Percentiles rank a stretch among this genome's conserved stretches.
Evolutionary conservation across 2,329 filamentous ascomycete species (phyloP).

Genomic region (Ustulina deusta): DNA sequence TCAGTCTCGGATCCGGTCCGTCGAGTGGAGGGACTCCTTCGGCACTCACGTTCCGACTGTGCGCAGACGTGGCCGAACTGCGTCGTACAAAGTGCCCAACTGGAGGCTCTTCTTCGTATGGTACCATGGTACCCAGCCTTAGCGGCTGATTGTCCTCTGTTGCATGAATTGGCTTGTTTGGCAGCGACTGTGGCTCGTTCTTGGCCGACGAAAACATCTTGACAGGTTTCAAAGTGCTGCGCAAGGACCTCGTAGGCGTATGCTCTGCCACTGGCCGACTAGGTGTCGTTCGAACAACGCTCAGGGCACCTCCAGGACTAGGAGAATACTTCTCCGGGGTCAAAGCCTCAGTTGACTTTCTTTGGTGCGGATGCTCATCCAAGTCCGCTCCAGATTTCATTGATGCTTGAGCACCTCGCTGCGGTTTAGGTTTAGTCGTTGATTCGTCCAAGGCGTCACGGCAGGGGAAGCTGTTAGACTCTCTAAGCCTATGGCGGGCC

Average conservation of each 20-base stretch:
- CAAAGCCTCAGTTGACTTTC: not conserved
- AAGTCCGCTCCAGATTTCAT: not conserved
- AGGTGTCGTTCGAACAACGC: conserved; percentile 23
- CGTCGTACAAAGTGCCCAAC: conserved; percentile 56
- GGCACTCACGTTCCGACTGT: not conserved
- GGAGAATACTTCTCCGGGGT: not conserved
- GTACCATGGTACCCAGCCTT: conserved; percentile 55
- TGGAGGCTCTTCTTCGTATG: conserved; percentile 54
- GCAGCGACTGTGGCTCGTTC: conserved; percentile 36
- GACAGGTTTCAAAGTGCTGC: conserved; percentile 38
- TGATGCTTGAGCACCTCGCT: not conserved
- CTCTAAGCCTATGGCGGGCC: conserved; percentile 31
- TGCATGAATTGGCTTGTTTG: conserved; percentile 34
- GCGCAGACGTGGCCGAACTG: conserved; percentile 43
- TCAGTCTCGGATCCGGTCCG: conserved; percentile 12
- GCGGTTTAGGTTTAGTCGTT: not conserved
- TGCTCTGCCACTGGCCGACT: conserved; percentile 19
- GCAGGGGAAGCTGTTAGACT: conserved; percentile 41
- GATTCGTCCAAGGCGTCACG: conserved; percentile 33
- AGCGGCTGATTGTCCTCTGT: conserved; percentile 44
- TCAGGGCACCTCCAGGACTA: not conserved
- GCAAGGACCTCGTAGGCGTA: conserved; percentile 35
- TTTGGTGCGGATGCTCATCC: not conserved
- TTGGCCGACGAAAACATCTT: conserved; percentile 37
- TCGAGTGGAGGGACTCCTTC: conserved; percentile 1